Base-by-base conservation (phyloP, 345 rosid genomes). In the Citrus maxima region DNA sequence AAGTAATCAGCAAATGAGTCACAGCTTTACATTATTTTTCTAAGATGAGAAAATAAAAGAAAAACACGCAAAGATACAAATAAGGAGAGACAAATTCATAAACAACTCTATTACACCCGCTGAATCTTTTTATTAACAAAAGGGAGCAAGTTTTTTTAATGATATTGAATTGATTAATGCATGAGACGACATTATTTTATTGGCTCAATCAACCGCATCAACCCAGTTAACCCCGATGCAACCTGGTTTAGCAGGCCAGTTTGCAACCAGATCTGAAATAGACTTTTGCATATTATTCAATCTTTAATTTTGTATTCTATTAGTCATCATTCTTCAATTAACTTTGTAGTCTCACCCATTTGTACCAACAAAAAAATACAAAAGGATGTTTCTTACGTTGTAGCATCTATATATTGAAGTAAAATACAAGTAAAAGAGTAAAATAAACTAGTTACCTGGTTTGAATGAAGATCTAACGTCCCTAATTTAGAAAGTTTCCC, bases 401-500 rank as follows among this genome's bases (percentile, higher is more conserved):
- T 34, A 49, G 16, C 13, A 74, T 60, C 61, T 22, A 80, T 35
- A 22, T 25, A 60, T 28, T 22, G 69, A 38, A 30, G 16, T 62
- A 38, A 19, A 74, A 40, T 58, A 24, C 30, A n/a, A 60, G 4
- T 10, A 61, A 46, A 12, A 46, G 18, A 25, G 32, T 25, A 24
- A 8, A 83, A 75, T n/a, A 63, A 83, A 71, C 34, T 54, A 9
- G 58, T 28, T 83, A 89, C 99, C 93, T 91, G 90, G 84, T 95
- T 95, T 61, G 97, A 92, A 78, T 88, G 97, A 70, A 93, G 89
- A 91, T 93, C 99, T 34, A 95, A 85, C 78, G 95, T 92, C 75
- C 95, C 97, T 67, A 95, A 84, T 74, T 73, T 74, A 78, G 93
- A 89, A 78, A 95, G 89, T 40, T 54, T 85, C 77, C 96, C 95